Percentiles rank a stretch among this genome's conserved stretches.
phyloP scores from a whole-genome alignment of 192 early-diverging fungal species.

The Backusella mclennaniae region DNA sequence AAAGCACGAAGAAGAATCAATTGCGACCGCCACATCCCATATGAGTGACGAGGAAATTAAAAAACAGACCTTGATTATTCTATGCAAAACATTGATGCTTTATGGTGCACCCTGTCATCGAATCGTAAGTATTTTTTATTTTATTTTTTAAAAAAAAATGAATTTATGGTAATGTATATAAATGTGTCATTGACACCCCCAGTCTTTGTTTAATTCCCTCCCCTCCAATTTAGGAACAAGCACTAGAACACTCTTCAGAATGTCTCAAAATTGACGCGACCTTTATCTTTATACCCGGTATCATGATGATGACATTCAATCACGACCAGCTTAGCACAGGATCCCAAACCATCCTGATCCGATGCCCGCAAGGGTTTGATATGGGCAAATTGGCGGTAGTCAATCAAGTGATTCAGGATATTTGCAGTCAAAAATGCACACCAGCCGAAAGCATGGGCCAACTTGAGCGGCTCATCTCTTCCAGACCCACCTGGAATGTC shows the following conservation, averaged over 20 bases:
- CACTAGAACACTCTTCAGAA: constrained; percentile 38
- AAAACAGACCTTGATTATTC: constrained; percentile 38
- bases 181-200: neutral
- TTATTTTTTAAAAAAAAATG: neutral
- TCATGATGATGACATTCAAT: constrained; percentile 69
- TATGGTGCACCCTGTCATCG: constrained; percentile 49
- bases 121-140: constrained; percentile 26
- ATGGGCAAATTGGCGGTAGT: constrained; percentile 65
- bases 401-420: constrained; percentile 49
- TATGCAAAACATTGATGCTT: constrained; percentile 43
- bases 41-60: neutral
- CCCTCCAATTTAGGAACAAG: constrained; percentile 25
- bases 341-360: constrained; percentile 64
- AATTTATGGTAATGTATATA: neutral
- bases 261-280: constrained; percentile 57
- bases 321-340: constrained; percentile 38
- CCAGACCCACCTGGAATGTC: constrained; percentile 53
- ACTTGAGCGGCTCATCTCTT: constrained; percentile 51
- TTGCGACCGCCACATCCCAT: neutral
- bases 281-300: constrained; percentile 61
- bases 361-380: constrained; percentile 60
- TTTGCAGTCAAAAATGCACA: constrained; percentile 46
- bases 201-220: neutral
- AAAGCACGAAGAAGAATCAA: neutral
- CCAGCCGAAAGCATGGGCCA: constrained; percentile 44